Evolutionary conservation across 768 basidiomycete genomes (phyloP), one percentile per base, ranked within the genome.

Genomic region (Cystoderma amianthinum): DNA sequence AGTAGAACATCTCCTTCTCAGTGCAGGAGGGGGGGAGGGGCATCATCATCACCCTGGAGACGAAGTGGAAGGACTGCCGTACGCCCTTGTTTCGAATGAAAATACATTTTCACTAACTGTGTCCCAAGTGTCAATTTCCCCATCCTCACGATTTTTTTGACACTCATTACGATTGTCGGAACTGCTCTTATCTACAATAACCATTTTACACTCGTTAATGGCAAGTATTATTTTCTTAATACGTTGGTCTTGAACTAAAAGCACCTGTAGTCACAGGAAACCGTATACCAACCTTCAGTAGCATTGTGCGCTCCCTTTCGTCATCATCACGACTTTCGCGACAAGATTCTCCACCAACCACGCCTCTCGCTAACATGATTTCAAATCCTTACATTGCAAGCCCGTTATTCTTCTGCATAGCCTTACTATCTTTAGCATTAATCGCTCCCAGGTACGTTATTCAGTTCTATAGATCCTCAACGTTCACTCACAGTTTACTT

Each of bases 1-100:
- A 1, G 71, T 98, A 3, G 95, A 99, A 62, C 93, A 95, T 62
- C 60, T 96, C 30, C 58, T 99, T 12, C 69, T 97, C 32, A 80
- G 81, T 36, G 74, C 77, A 2, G 68, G 68, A 3, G 62, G 56
- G 10, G 59, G 56, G 13, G 62, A 56, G 38, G 85, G 78, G 44
- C 84, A 86, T 50, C 85, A 87, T 50, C 82, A 84, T 43, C 61
- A 64, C 44, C 50, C 56, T 54, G 72, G 72, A 6, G 74, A 78
- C 28, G 80, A 83, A 7, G 73, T 77, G 46, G 72, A 69, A 43
- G 61, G 58, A 9, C 36, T 62, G 17, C 71, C 65, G 69, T 69
- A 47, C 5, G 65, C 58, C 32, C 15, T 28, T 39, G 36, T 21
- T 22, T 42, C 3, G 10, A 6, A 10, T 19, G n/a, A 23, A 13